phyloP scores from a whole-genome alignment of 139 green algal species.

The Gonium pectorale region DNA sequence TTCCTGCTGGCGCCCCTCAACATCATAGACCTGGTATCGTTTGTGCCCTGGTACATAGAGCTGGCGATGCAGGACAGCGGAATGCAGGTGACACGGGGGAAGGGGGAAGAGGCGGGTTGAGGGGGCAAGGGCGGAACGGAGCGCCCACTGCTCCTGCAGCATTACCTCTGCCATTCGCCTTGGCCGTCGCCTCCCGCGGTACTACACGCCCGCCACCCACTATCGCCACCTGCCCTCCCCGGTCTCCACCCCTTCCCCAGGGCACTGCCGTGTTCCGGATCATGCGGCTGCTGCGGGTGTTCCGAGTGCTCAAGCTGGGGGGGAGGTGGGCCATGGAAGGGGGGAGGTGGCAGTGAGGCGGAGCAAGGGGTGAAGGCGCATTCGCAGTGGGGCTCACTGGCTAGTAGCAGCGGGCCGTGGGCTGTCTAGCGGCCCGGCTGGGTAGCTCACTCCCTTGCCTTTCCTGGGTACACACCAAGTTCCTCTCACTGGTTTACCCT shows the following conservation, averaged over 20 bases:
- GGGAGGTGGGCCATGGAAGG: conserved; percentile 34
- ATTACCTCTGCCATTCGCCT: no score
- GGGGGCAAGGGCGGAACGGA: not conserved
- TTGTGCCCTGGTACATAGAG: conserved; percentile 53
- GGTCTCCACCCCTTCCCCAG: not conserved
- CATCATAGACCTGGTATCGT: conserved; percentile 59
- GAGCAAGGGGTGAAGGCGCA: no score
- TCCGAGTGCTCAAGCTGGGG: conserved; percentile 61
- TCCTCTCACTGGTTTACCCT: no score
- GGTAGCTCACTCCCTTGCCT: no score
- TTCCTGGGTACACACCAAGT: no score
- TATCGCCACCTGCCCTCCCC: not conserved
- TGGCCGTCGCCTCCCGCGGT: no score
- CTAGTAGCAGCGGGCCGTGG: no score
- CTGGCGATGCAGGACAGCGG: not conserved
- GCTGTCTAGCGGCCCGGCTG: no score
- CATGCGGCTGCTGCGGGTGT: conserved; percentile 55
- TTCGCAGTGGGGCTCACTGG: no score
- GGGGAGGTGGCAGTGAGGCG: no score
- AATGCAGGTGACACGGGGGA: not conserved
- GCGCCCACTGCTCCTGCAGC: no score
- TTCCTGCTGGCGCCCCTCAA: conserved; percentile 55
- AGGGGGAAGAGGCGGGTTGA: not conserved
- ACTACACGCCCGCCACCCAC: no score
- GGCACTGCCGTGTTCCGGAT: conserved; percentile 55